These are phyloP conservation scores for Polymyxa betae DNA, from an alignment of 208 protist species.

Conservation along the genomic window DNA sequence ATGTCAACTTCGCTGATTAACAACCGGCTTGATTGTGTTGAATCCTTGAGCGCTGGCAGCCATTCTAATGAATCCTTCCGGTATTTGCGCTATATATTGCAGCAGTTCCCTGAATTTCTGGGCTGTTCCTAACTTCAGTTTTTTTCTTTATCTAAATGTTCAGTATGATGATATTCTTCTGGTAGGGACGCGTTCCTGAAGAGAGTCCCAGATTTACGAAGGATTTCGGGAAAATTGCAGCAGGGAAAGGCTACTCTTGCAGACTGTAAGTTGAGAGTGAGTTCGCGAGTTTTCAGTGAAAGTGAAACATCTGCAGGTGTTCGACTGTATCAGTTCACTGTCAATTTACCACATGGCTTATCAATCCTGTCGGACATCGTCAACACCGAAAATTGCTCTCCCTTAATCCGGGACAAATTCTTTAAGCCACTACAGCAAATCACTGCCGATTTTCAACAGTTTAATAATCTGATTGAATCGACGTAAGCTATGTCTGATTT, in stretches of 20 bases:
- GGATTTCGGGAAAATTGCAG: neutral
- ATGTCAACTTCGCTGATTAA: neutral
- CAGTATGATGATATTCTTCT: neutral
- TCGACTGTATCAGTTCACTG: conserved; percentile 47
- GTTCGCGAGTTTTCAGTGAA: neutral
- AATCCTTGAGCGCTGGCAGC: neutral
- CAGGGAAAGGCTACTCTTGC: neutral
- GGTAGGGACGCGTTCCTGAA: conserved; percentile 33
- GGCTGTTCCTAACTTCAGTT: too few species aligned
- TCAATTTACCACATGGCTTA: conserved; percentile 11
- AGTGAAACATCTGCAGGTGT: neutral
- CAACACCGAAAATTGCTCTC: neutral
- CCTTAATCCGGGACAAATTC: neutral
- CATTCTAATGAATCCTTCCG: neutral
- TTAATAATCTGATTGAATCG: conserved; percentile 54
- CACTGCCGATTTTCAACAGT: conserved; percentile 50
- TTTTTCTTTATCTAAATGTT: neutral
- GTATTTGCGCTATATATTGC: too few species aligned
- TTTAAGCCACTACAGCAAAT: neutral
- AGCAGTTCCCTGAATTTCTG: too few species aligned
- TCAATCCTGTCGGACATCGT: neutral
- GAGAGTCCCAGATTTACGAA: conserved; percentile 10
- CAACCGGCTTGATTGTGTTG: neutral
- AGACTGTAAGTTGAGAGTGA: neutral
- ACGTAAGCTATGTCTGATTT: neutral